phyloP scores from a whole-genome alignment of 352 stramenopile genomes.

The Globisporangium irregulare region DNA sequence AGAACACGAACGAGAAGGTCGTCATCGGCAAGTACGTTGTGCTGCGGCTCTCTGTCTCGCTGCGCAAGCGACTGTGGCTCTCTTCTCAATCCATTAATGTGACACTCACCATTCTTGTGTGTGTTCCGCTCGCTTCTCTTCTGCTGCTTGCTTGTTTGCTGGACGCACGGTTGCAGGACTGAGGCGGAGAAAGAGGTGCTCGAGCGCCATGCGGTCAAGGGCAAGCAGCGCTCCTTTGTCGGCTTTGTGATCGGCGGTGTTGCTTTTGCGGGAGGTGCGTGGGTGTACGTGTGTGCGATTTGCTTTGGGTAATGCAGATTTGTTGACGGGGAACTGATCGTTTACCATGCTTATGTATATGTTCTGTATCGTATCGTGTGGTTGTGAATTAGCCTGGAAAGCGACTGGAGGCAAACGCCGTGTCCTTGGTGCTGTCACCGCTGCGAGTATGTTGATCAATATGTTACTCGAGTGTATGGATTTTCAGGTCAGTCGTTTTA shows the following conservation, averaged over 20 bases:
- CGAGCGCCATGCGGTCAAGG: constrained; percentile 42
- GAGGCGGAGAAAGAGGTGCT: constrained; percentile 63
- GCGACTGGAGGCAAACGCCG: constrained; percentile 40
- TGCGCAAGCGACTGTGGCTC: background rate
- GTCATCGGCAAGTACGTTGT: constrained; percentile 57
- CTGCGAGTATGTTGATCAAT: constrained; percentile 29
- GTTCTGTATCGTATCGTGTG: background rate
- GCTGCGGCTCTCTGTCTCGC: background rate
- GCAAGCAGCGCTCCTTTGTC: constrained; percentile 41
- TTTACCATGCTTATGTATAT: background rate
- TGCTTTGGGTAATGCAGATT: background rate
- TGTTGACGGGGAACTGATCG: background rate
- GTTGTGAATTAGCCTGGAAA: constrained; percentile 37
- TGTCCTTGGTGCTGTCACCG: constrained; percentile 30
- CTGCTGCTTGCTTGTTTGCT: background rate
- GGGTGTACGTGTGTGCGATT: background rate
- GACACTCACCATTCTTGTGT: background rate
- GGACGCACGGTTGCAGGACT: constrained; percentile 31
- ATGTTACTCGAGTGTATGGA: background rate
- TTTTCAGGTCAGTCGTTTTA: background rate
- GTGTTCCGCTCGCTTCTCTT: background rate
- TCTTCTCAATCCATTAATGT: background rate
- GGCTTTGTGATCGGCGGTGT: constrained; percentile 37
- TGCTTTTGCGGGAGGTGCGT: constrained; percentile 24
- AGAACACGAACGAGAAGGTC: constrained; percentile 40